Percentiles rank a stretch among this genome's conserved stretches.
phyloP scores from a whole-genome alignment of 305 asterid genomes.

The Fraxinus xanthoxyloides region DNA sequence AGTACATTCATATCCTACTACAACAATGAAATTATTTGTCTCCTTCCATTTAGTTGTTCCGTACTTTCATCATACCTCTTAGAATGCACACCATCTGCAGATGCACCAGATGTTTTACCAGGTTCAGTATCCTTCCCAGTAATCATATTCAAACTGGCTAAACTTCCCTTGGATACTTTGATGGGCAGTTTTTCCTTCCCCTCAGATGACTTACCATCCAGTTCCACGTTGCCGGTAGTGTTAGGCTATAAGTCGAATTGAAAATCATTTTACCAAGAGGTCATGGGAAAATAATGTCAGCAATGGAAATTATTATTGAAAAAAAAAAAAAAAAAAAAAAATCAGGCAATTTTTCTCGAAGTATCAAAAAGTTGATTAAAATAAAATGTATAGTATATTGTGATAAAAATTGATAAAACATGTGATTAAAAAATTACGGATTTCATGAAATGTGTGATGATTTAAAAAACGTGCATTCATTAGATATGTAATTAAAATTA shows the following conservation, averaged over 20 bases:
- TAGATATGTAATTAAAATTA: too few relatives aligned
- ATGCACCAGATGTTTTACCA: slow-evolving; percentile 57
- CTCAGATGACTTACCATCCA: slow-evolving; percentile 72
- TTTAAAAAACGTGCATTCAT: too few relatives aligned
- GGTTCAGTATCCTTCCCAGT: slow-evolving; percentile 68
- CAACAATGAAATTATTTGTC: background rate
- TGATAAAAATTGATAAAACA: too few relatives aligned
- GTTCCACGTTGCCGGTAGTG: slow-evolving; percentile 61
- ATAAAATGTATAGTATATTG: too few relatives aligned
- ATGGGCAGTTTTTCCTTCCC: slow-evolving; percentile 84
- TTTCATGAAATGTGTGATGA: too few relatives aligned
- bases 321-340: too few relatives aligned
- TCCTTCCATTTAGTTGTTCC: slow-evolving; percentile 12
- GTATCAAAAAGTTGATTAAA: too few relatives aligned
- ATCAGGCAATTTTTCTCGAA: too few relatives aligned
- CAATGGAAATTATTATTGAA: slow-evolving; percentile 2
- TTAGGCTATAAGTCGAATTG: slow-evolving; percentile 47
- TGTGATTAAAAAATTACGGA: too few relatives aligned
- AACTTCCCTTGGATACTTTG: slow-evolving; percentile 87
- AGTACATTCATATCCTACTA: slow-evolving; percentile 5
- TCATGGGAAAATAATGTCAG: background rate
- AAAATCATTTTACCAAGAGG: slow-evolving; percentile 8
- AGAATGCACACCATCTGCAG: slow-evolving; percentile 67
- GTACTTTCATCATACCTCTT: slow-evolving; percentile 54
- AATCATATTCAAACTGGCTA: slow-evolving; percentile 83